Base-by-base conservation (phyloP, 2,329 filamentous ascomycete genomes). In the Beauveria brongniartii region DNA sequence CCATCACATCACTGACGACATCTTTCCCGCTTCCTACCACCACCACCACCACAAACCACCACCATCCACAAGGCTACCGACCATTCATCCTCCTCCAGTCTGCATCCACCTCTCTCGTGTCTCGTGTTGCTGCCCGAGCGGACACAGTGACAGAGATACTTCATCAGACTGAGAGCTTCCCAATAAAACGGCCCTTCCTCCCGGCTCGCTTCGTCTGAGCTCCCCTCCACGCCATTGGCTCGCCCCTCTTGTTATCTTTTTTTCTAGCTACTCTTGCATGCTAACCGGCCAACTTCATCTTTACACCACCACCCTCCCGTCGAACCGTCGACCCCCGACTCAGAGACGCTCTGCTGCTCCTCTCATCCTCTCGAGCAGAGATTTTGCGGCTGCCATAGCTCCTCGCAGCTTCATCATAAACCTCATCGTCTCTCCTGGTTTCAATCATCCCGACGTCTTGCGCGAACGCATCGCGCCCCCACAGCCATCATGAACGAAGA, bases 401-500 rank as follows among this genome's bases (percentile, higher is more conserved):
- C 5, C 28, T n/a, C 9, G 22, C 46, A 50, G 22, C 56, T 22
- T 48, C 48, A 22, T 10, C 16, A 10, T 22, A 16, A 16, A 12
- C 46, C 4, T 22, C 44, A 24, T 40, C 22, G 14, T n/a, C 41
- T 52, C 26, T 8, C 12, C 10, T 12, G 16, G n/a, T 10, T 22
- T 34, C 14, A 28, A 47, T 4, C 47, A 30, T n/a, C 59, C 50
- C 64, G 2, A 48, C 71, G 72, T 73, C 69, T 65, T 63, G 72
- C 72, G 73, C 73, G 72, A 68, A 72, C 73, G 71, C 62, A 74
- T 72, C 73, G 72, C 71, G 72, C 55, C 40, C n/a, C 67, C 68
- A 67, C 72, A 71, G 73, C 75, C 76, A 78, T 72, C 73, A 87
- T 86, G 81, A 83, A 81, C 73, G 83, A 86, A 72, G 82, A 86